A percentile compares a stretch with the other conserved stretches of the same genome.
phyloP scores from a whole-genome alignment of 2,329 filamentous ascomycete genomes.

The Scopulariopsis brevicaulis region DNA sequence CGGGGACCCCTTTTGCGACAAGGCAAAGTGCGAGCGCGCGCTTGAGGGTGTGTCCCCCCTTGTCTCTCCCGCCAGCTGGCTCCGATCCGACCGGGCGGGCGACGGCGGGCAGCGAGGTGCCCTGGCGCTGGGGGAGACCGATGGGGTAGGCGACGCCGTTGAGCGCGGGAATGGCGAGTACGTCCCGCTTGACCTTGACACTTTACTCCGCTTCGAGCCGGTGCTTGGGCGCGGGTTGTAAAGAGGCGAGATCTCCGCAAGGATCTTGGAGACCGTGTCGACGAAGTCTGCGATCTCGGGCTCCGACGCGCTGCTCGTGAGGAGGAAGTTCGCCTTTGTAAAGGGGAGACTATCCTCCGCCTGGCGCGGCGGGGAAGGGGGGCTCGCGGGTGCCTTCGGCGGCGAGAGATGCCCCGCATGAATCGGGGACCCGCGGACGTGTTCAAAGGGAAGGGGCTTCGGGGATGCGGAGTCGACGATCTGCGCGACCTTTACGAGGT shows the following conservation, averaged over 20 bases:
- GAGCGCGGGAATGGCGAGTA: not conserved
- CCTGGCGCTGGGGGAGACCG: not conserved
- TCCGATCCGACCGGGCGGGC: not conserved
- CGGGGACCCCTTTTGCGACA: not conserved
- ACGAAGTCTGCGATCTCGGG: constrained; percentile 43
- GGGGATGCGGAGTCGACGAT: constrained; percentile 33
- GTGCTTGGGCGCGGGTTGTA: not conserved
- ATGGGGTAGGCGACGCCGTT: not conserved
- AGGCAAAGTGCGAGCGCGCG: not conserved
- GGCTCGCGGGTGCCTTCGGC: constrained; percentile 10
- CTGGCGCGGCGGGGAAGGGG: constrained; percentile 6
- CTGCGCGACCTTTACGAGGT: constrained; percentile 46
- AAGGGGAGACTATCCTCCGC: constrained; percentile 18
- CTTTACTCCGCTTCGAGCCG: not conserved
- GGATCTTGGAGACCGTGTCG: constrained; percentile 35
- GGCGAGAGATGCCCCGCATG: not conserved
- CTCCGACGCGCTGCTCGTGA: constrained; percentile 42
- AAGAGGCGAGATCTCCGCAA: constrained; percentile 25
- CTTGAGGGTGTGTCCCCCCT: not conserved
- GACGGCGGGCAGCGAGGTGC: not conserved
- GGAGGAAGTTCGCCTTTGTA: constrained; percentile 43
- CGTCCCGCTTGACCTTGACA: not conserved
- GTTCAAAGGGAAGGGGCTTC: constrained; percentile 3
- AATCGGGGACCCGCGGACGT: not conserved
- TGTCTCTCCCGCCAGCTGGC: not conserved